Evolutionary conservation across 345 rosid species (phyloP), one percentile per base, ranked within the genome.

Genomic region (Linum trigynum): DNA sequence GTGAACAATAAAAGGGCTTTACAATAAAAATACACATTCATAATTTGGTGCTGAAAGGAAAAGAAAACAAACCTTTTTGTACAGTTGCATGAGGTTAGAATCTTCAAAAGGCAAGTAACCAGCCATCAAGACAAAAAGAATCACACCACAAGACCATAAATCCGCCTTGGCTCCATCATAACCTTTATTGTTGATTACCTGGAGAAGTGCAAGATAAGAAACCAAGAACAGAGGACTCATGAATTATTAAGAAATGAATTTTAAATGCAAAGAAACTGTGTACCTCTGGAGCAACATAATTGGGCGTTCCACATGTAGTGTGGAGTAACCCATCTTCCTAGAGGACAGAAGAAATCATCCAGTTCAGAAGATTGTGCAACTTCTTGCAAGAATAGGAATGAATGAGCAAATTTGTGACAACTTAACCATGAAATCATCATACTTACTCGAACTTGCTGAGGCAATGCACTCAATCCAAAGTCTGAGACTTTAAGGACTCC

Each of bases 251-350:
- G 53, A 48, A 15, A 48, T 48, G 3, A 48, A 48, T 48, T 48
- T 23, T 6, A 48, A 48, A 48, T 48, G 14, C 53, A 48, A 3
- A 48, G 51, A 48, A 48, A 6, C 3, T 7, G 4, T 57, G 63
- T 76, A 91, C 99, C 97, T 94, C 99, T 0, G 99, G 99, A 74
- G 99, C 97, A 81, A 94, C 99, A 82, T 94, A 94, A 72, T 94
- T 94, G 74, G 99, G 97, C 0, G 99, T 94, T 68, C 99, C 99
- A 74, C 99, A 94, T 7, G 97, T 88, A 59, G 99, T 91, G 76
- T 94, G 97, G 77, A 94, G 99, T 68, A 94, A 76, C 15, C 97
- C 99, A 77, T 94, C 99, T 72, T 88, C 99, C 99, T 94, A 74
- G 23, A 70, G 42, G 63, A 67, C 36, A 64, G 36, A 1, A 40